Conservation (phyloP, 768 basidiomycete genomes). For the Vishniacozyma victoriae region DNA sequence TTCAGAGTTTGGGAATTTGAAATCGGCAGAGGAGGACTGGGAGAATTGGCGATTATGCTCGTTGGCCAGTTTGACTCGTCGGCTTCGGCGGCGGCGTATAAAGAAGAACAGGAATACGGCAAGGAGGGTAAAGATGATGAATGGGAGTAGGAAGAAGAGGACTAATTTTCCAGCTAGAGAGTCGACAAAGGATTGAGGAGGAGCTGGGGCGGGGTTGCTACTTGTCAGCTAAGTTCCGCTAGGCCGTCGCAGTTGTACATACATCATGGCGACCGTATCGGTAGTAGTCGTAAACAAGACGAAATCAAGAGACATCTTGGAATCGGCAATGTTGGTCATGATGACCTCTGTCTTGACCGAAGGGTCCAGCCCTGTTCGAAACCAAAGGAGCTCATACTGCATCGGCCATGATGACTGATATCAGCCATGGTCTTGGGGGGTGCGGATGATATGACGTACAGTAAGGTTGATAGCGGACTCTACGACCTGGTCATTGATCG, state of each 20-base stretch:
- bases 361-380: constrained; percentile 25
- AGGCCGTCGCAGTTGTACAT: no score
- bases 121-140: constrained; percentile 12
- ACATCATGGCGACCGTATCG: constrained; percentile 16
- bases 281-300: constrained; percentile 21
- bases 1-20: no score
- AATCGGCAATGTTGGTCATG: constrained; percentile 26
- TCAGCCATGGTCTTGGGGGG: no score
- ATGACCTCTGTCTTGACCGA: constrained; percentile 8
- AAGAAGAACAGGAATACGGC: constrained; percentile 8
- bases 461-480: constrained; percentile 14
- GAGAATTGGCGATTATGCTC: no score
- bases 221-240: no score
- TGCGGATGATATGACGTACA: constrained; percentile 10
- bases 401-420: constrained; percentile 27
- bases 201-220: no score
- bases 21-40: no score
- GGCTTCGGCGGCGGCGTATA: constrained; percentile 1
- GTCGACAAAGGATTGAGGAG: constrained; percentile 9
- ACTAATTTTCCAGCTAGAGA: constrained; percentile 28
- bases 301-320: constrained; percentile 31
- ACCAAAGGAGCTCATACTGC: constrained; percentile 32
- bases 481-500: constrained; percentile 18
- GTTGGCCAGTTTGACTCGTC: neutral
- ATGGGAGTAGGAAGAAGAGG: constrained; percentile 13